Evolutionary conservation across 2,329 filamentous ascomycete species (phyloP).

Genomic region (Diaporthe batatas): DNA sequence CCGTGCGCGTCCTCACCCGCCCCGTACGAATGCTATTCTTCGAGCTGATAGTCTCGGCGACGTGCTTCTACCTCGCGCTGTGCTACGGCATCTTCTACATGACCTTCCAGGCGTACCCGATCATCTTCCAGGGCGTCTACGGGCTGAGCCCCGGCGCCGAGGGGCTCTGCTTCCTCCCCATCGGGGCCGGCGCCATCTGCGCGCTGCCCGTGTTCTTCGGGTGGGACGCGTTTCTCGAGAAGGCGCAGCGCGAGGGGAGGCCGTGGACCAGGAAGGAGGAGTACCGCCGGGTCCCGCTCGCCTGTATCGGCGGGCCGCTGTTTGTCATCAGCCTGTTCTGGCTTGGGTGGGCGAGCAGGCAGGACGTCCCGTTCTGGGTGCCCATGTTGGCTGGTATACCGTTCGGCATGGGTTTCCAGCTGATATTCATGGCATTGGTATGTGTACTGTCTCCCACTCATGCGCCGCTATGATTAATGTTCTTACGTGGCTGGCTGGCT

Average conservation of each 20-base stretch:
- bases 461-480: neutral
- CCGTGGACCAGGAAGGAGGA: slow-evolving; percentile 74
- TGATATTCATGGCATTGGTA: slow-evolving; percentile 74
- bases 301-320: slow-evolving; percentile 77
- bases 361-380: slow-evolving; percentile 63
- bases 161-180: slow-evolving; percentile 77
- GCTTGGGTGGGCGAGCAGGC: slow-evolving; percentile 71
- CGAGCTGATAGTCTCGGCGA: slow-evolving; percentile 80
- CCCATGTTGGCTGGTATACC: slow-evolving; percentile 72
- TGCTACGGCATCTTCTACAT: slow-evolving; percentile 78
- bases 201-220: slow-evolving; percentile 72
- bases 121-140: slow-evolving; percentile 76
- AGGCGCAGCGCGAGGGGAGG: slow-evolving; percentile 62
- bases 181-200: slow-evolving; percentile 73
- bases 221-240: slow-evolving; percentile 73
- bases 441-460: slow-evolving; percentile 29
- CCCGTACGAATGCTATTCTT: slow-evolving; percentile 79
- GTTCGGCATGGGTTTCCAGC: slow-evolving; percentile 72
- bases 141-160: slow-evolving; percentile 72
- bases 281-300: slow-evolving; percentile 78
- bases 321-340: slow-evolving; percentile 70
- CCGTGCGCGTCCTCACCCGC: slow-evolving; percentile 78
- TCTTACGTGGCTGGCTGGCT: neutral
- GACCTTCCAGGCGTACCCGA: slow-evolving; percentile 81
- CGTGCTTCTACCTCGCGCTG: slow-evolving; percentile 78